These are phyloP conservation scores for Pezizomycotina sp. DNA, from an alignment of 2,329 filamentous ascomycete species.

Conservation along the genomic window DNA sequence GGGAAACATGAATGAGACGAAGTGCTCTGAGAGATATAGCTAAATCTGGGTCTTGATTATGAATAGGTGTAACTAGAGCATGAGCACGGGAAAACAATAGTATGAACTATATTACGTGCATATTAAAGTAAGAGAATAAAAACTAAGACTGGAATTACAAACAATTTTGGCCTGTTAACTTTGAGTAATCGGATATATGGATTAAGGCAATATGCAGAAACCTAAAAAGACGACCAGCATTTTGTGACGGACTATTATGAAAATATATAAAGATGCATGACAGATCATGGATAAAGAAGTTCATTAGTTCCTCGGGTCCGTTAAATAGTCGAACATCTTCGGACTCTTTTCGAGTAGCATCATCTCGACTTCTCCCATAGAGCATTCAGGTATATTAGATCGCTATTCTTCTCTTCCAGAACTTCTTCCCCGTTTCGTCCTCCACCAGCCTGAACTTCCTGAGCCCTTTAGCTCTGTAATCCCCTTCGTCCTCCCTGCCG, in stretches of 20 bases:
- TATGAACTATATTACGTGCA: background rate
- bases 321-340: constrained; percentile 13
- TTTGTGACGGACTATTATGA: background rate
- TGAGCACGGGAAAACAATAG: background rate
- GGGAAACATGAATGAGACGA: background rate
- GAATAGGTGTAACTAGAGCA: background rate
- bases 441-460: constrained; percentile 8
- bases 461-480: constrained; percentile 7
- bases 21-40: no score
- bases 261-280: constrained; percentile 10
- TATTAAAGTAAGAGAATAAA: background rate
- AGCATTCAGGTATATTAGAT: constrained; percentile 12
- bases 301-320: no score
- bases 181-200: no score
- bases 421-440: constrained; percentile 7
- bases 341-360: constrained; percentile 11
- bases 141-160: no score
- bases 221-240: no score
- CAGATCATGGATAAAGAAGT: no score
- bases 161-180: no score
- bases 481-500: constrained; percentile 13
- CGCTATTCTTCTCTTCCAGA: constrained; percentile 11
- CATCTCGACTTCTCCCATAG: constrained; percentile 8
- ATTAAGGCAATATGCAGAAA: no score
- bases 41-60: no score